Base-by-base conservation (phyloP, 225 moss, liverwort and hornwort species). In the Sphagnum tenellum region DNA sequence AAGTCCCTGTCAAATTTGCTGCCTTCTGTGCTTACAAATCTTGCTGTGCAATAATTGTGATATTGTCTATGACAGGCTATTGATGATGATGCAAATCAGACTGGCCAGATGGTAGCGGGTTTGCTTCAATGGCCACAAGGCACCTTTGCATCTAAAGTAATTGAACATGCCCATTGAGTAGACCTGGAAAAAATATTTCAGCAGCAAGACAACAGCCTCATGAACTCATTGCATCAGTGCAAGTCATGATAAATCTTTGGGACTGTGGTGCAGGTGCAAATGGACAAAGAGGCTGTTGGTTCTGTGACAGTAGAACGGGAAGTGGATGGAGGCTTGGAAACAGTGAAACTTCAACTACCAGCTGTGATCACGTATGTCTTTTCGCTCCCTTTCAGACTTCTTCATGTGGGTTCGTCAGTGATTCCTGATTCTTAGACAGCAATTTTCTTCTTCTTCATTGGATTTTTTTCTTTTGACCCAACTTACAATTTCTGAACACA, bases 71-170 rank as follows among this genome's bases (percentile, higher is more conserved):
- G 73, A 45, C 79, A 90, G 87, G 96, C 96, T 48, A 98, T 98
- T 68, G 96, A 98, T 50, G 96, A 92, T 69, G 96, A 98, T 55
- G 86, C 86, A 46, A 92, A 98, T 56, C 96, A 98, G 73, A 93
- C 93, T 59, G 96, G 92, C 60, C 96, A 98, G 76, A 98, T 98
- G 96, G 89, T 90, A 53, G 96, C 96, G 65, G 96, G 96, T 55
- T 74, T 98, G 60, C 77, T 98, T 59, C 74, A 82, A 45, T 98
- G 96, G 96, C 96, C 96, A n/a, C 96, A 98, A 81, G 96, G 81
- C 62, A 90, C 90, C 55, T 92, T 90, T 14, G 90, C 92, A 13
- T 98, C 96, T 2, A 98, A 90, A 85, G 90, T 90, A 44, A 3
- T 7, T 59, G n/a, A 61, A 8, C 56, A 11, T 58, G 58, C 58